Evolutionary conservation across 345 rosid species (phyloP).

Genomic region (Camelina hispida): DNA sequence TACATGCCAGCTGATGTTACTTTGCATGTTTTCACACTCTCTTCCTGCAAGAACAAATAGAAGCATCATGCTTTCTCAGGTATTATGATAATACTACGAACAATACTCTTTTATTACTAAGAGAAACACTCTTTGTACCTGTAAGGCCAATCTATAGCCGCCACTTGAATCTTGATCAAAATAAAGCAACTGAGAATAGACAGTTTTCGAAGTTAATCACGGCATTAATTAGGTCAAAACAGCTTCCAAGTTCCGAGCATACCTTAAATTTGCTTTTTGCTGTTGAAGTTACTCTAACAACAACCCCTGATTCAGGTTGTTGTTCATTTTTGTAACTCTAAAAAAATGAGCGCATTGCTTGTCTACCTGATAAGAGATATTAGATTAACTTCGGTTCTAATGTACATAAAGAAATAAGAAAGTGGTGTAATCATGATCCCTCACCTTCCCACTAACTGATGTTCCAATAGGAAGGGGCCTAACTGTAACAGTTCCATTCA

Average conservation of each 20-base stretch:
- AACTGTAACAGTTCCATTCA: slow-evolving; percentile 92
- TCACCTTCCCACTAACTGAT: slow-evolving; percentile 97
- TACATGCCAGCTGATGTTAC: slow-evolving; percentile 98
- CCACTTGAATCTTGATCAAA: slow-evolving; percentile 92
- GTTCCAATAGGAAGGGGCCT: slow-evolving; percentile 95
- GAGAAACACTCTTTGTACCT: slow-evolving; percentile 54
- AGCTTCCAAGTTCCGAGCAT: neutral
- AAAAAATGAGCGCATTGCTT: slow-evolving; percentile 98
- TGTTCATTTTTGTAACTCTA: slow-evolving; percentile 89
- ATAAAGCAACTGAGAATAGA: slow-evolving; percentile 78
- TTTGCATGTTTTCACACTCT: slow-evolving; percentile 95
- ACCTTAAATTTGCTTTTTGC: slow-evolving; percentile 99
- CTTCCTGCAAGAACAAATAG: slow-evolving; percentile 67
- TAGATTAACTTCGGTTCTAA: slow-evolving; percentile 50
- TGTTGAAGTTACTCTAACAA: slow-evolving; percentile 88
- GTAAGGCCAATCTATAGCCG: slow-evolving; percentile 95
- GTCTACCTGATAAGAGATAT: slow-evolving; percentile 68
- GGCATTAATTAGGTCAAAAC: neutral
- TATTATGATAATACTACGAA: neutral
- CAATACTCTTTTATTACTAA: neutral
- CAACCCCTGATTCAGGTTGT: slow-evolving; percentile 95
- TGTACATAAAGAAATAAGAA: slow-evolving; percentile 13
- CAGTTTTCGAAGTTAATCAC: slow-evolving; percentile 6
- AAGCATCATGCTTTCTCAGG: neutral
- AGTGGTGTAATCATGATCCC: slow-evolving; percentile 16